Percentiles rank a stretch among this genome's conserved stretches.
Conservation (phyloP, 73 alveolate genomes). For the Chromera velia region DNA sequence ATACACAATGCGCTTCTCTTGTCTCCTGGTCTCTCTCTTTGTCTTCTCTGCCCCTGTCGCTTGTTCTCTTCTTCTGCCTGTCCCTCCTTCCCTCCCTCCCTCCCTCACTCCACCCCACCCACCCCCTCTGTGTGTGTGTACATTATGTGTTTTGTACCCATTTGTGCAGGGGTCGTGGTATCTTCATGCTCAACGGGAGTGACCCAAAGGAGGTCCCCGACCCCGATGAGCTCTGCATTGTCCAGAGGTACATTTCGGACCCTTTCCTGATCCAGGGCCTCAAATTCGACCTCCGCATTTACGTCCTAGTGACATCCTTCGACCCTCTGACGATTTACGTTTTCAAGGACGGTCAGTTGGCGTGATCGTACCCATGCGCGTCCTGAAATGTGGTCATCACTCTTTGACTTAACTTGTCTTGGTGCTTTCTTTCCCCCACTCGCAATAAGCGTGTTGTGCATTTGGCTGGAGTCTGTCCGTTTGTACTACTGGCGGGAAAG, state of each 20-base stretch:
- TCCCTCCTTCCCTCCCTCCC: not conserved
- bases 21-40: not conserved
- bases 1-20: not conserved
- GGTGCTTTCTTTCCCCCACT: too few species aligned
- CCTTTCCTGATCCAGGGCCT: constrained; percentile 63
- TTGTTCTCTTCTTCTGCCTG: not conserved
- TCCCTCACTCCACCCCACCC: too few species aligned
- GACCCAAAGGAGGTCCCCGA: constrained; percentile 57
- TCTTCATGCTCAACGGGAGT: constrained; percentile 59
- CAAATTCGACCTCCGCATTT: constrained; percentile 74
- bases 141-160: too few species aligned
- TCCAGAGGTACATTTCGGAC: constrained; percentile 61
- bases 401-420: too few species aligned
- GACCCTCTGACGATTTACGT: constrained; percentile 69
- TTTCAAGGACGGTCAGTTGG: not conserved
- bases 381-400: too few species aligned
- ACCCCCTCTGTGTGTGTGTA: too few species aligned
- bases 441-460: too few species aligned
- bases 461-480: too few species aligned
- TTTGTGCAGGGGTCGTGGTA: constrained; percentile 69
- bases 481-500: too few species aligned
- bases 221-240: constrained; percentile 57
- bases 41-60: not conserved
- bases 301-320: constrained; percentile 70
- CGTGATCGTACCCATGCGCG: too few species aligned